phyloP scores from a whole-genome alignment of 179 eudicot genomes.

The Camellia oleifera region DNA sequence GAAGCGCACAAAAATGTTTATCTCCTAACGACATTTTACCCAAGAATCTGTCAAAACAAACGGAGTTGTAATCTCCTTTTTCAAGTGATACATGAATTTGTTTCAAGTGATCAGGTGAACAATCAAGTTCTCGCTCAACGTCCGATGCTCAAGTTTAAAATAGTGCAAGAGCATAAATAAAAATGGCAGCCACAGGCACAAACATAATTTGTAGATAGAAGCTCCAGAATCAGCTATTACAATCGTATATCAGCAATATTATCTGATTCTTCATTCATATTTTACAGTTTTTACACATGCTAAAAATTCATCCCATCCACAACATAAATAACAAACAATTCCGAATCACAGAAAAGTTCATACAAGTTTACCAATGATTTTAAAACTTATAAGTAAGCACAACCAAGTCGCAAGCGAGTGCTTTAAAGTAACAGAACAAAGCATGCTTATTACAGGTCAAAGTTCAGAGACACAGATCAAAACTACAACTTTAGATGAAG shows the following conservation, averaged over 20 bases:
- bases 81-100: background rate
- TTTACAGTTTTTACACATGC: background rate
- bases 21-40: too few relatives aligned
- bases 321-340: background rate
- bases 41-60: too few relatives aligned
- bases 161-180: too few relatives aligned
- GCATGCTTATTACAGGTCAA: slow-evolving; percentile 12
- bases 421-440: slow-evolving; percentile 9
- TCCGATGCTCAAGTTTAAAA: too few relatives aligned
- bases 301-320: background rate
- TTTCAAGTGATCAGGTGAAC: background rate
- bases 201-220: background rate
- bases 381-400: background rate
- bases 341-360: background rate
- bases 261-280: background rate
- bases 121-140: background rate
- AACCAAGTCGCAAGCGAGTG: background rate
- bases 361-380: background rate
- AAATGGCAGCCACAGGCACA: background rate
- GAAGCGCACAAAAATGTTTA: too few relatives aligned
- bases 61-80: background rate
- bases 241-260: background rate
- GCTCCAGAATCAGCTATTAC: background rate
- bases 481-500: background rate
- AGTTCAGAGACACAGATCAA: slow-evolving; percentile 12